A percentile compares a stretch with the other conserved stretches of the same genome.
Conservation (phyloP, 2,329 filamentous ascomycete genomes). For the Lizonia empirigonia region DNA sequence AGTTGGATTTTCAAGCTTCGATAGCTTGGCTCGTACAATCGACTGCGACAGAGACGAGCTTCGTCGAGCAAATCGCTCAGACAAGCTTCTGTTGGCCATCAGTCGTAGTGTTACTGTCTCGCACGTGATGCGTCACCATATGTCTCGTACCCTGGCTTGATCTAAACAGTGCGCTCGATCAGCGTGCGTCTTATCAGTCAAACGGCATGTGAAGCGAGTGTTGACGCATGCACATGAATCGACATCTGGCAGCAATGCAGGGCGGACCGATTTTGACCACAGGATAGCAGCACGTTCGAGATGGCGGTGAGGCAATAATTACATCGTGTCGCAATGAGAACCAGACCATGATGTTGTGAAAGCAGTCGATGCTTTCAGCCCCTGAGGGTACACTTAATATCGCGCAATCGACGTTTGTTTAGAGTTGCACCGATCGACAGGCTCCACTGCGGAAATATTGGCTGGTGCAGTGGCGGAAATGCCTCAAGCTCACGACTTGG, state of each 20-base stretch:
- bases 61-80: too few relatives aligned
- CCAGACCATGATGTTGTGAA: constrained; percentile 6
- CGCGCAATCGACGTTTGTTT: constrained; percentile 17
- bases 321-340: constrained; percentile 6
- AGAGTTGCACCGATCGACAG: constrained; percentile 19
- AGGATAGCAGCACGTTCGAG: constrained; percentile 1
- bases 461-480: constrained; percentile 2
- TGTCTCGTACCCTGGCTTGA: not conserved
- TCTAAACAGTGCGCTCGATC: not conserved
- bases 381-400: constrained; percentile 1
- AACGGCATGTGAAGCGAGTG: constrained; percentile 10
- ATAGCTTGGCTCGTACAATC: too few relatives aligned
- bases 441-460: constrained; percentile 8
- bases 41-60: too few relatives aligned
- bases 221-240: constrained; percentile 7
- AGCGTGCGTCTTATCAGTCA: not conserved
- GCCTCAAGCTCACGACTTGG: not conserved
- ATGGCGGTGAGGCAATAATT: constrained; percentile 8
- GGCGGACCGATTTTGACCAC: constrained; percentile 13
- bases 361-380: constrained; percentile 6
- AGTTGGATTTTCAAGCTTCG: too few relatives aligned
- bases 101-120: not conserved
- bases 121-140: constrained; percentile 7
- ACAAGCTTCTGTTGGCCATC: not conserved
- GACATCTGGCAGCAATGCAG: not conserved